phyloP scores from a whole-genome alignment of 2,329 filamentous ascomycete species.

The Didymella pinodella region DNA sequence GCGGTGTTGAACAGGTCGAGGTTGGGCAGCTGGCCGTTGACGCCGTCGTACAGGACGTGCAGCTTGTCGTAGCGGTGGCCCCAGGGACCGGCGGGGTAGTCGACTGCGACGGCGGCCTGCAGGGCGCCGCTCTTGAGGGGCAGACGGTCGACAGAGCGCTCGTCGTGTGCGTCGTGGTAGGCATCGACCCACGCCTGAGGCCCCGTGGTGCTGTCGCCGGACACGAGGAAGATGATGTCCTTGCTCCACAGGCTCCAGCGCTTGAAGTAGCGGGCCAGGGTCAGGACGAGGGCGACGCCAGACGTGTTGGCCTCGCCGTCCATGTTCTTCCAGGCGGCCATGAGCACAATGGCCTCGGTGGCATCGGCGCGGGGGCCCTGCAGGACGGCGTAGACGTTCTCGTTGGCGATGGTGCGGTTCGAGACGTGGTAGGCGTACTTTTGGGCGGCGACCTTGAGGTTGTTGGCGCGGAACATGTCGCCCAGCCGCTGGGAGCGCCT shows the following conservation, averaged over 20 bases:
- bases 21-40: constrained; percentile 95
- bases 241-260: constrained; percentile 99
- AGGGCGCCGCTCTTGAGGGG: constrained; percentile 91
- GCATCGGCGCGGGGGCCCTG: constrained; percentile 94
- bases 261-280: constrained; percentile 93
- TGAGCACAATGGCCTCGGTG: constrained; percentile 93
- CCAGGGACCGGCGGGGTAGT: constrained; percentile 76
- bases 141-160: constrained; percentile 73
- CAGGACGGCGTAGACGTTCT: constrained; percentile 93
- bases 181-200: constrained; percentile 98
- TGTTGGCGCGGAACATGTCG: constrained; percentile 76
- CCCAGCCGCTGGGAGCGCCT: constrained; percentile 72
- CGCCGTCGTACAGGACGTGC: constrained; percentile 92
- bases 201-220: constrained; percentile 86
- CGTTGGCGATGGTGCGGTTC: constrained; percentile 75
- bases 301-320: constrained; percentile 81
- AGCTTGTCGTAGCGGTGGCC: constrained; percentile 85
- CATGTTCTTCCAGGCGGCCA: constrained; percentile 87
- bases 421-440: constrained; percentile 85
- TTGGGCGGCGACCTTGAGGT: constrained; percentile 87
- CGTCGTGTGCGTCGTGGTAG: constrained; percentile 88
- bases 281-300: constrained; percentile 84
- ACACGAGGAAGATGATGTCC: constrained; percentile 91
- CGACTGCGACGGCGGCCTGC: constrained; percentile 91
- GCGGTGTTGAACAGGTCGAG: constrained; percentile 96